Base-by-base conservation (phyloP, 1,284 basidiomycete genomes). In the Ceratobasidium sp. region DNA sequence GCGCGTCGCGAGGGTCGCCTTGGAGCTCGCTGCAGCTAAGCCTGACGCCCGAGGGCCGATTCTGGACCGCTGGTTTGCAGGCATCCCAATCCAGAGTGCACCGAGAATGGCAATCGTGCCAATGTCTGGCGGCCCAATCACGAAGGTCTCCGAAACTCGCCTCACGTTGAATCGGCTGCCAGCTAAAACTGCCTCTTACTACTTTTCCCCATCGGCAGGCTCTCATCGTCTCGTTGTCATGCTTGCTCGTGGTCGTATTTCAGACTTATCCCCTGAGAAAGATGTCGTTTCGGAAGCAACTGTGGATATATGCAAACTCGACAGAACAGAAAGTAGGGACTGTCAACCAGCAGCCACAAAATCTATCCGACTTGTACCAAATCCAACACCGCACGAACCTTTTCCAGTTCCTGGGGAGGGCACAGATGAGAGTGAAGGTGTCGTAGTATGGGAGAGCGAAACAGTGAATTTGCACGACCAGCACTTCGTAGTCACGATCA, bases 1-100 rank as follows among this genome's bases (percentile, higher is more conserved):
- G 89, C 87, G 89, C 41, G 84, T 98, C 16, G 97, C 96, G 1
- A 84, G 92, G 53, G 88, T 89, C 6, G 86, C 91, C 10, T 82
- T 98, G 4, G 90, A 93, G 74, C 84, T 94, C 58, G 87, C 86
- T 1, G 79, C 77, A 3, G 78, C 80, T 6, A 36, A 39, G 14
- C 59, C 46, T 21, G 41, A 28, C 21, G 21, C 26, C 28, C 58
- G 43, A 61, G 52, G 50, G 18, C 48, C 46, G 5, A 61, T 74
- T 12, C 61, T 74, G 10, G 62, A 73, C 26, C 46, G 61, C 26
- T 73, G 74, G 72, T 71, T 72, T 30, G 46, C 41, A 5, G 71
- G 57, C 30, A 36, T 30, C 21, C 23, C 53, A 28, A 55, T n/a
- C 28, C 65, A 18, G 18, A 57, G 52, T 18, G 26, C 41, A 18